A percentile compares a stretch with the other conserved stretches of the same genome.
Evolutionary conservation across 2,329 filamentous ascomycete species (phyloP).

Genomic region (Cadophora sp.): DNA sequence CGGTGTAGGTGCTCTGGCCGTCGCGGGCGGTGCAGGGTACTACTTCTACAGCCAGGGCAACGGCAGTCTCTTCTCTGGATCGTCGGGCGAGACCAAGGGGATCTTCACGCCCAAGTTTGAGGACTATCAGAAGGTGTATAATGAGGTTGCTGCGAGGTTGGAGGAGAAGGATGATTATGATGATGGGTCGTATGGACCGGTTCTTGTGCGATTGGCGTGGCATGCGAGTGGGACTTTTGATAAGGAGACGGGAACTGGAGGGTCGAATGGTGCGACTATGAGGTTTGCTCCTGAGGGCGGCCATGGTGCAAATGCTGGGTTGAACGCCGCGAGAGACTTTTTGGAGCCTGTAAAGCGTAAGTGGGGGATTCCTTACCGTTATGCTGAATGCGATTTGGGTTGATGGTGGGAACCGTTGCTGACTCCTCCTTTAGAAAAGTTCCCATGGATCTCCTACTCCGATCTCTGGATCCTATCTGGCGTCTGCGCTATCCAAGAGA

Average conservation of each 20-base stretch:
- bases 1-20: slow-evolving; percentile 63
- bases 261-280: slow-evolving; percentile 97
- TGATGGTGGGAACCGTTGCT: slow-evolving; percentile 22
- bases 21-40: slow-evolving; percentile 68
- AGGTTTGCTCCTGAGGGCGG: slow-evolving; percentile 87
- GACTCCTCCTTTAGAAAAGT: slow-evolving; percentile 61
- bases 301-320: slow-evolving; percentile 93
- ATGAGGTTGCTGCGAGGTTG: slow-evolving; percentile 79
- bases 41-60: slow-evolving; percentile 68
- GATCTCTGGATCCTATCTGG: slow-evolving; percentile 95
- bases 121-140: slow-evolving; percentile 96
- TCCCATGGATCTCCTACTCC: slow-evolving; percentile 96
- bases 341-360: slow-evolving; percentile 87
- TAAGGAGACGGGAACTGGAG: slow-evolving; percentile 84
- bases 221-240: slow-evolving; percentile 94
- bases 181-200: slow-evolving; percentile 93
- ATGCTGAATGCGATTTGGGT: neutral
- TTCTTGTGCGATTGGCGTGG: slow-evolving; percentile 91
- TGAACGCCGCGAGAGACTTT: slow-evolving; percentile 88
- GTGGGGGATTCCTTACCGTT: slow-evolving; percentile 39
- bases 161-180: slow-evolving; percentile 95
- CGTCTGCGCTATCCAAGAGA: slow-evolving; percentile 89
- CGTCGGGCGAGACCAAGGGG: slow-evolving; percentile 52
- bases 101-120: slow-evolving; percentile 77
- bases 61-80: slow-evolving; percentile 45